Evolutionary conservation across 495 filamentous ascomycete genomes (phyloP).

Genomic region (Xylaria nigripes): DNA sequence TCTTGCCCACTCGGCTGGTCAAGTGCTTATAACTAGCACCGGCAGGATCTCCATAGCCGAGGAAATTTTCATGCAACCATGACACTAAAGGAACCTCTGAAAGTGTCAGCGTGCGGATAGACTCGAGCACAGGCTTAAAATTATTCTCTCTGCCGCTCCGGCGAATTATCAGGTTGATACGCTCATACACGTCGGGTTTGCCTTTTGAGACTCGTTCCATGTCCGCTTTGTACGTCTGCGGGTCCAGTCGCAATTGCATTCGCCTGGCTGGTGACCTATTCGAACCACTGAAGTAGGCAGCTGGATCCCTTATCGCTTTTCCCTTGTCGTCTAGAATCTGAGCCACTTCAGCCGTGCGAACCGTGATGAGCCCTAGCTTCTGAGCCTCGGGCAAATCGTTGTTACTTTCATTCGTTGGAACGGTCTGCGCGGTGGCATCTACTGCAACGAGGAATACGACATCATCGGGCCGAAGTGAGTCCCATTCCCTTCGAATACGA

Average conservation of each 20-base stretch:
- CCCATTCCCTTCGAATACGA: conserved; percentile 78
- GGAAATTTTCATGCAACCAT: conserved; percentile 94
- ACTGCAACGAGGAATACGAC: conserved; percentile 82
- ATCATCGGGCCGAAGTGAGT: conserved; percentile 78
- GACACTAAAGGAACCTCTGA: conserved; percentile 79
- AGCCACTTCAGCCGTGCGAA: conserved; percentile 79
- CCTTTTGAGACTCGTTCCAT: conserved; percentile 53
- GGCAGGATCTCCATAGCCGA: conserved; percentile 89
- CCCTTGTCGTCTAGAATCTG: conserved; percentile 88
- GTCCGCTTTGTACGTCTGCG: conserved; percentile 71
- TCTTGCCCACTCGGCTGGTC: conserved; percentile 60
- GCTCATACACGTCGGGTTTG: conserved; percentile 70
- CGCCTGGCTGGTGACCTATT: conserved; percentile 48
- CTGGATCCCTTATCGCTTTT: conserved; percentile 55
- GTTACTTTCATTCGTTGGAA: conserved; percentile 46
- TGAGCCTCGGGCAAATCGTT: conserved; percentile 44
- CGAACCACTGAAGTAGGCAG: conserved; percentile 36
- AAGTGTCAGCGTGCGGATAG: conserved; percentile 76
- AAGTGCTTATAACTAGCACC: conserved; percentile 79
- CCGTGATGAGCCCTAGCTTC: conserved; percentile 54
- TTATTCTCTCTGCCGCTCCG: conserved; percentile 90
- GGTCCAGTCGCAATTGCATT: conserved; percentile 75
- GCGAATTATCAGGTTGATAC: conserved; percentile 79
- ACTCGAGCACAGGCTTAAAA: conserved; percentile 89
- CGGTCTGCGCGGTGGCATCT: conserved; percentile 46